These are phyloP conservation scores for Polyplosphaeria fusca DNA, from an alignment of 495 filamentous ascomycete genomes.

Conservation along the genomic window DNA sequence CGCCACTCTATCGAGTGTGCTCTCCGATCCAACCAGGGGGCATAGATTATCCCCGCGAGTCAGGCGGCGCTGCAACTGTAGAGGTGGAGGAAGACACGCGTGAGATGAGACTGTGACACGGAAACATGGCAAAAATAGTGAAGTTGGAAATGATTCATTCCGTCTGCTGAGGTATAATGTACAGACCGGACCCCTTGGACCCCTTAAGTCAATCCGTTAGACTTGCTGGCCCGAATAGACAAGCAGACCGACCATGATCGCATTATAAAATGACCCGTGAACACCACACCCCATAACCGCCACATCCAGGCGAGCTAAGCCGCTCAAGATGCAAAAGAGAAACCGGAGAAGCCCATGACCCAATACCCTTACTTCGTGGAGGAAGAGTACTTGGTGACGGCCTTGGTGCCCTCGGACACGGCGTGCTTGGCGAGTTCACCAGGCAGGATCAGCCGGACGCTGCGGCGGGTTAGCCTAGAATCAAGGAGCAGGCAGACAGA, in stretches of 20 bases:
- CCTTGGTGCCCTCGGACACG: conserved; percentile 99
- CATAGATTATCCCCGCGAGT: no score
- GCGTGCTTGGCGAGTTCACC: conserved; percentile 99
- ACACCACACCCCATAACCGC: conserved; percentile 37
- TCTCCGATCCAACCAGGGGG: no score
- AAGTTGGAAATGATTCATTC: conserved; percentile 29
- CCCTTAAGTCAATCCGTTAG: conserved; percentile 28
- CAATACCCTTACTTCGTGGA: conserved; percentile 79
- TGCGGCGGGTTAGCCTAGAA: conserved; percentile 34
- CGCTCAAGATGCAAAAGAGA: conserved; percentile 18
- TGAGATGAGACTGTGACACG: not conserved
- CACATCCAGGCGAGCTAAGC: conserved; percentile 27
- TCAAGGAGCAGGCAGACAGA: not conserved
- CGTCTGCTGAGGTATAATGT: conserved; percentile 37
- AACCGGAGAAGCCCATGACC: conserved; percentile 27
- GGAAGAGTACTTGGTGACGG: conserved; percentile 99
- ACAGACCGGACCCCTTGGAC: conserved; percentile 26
- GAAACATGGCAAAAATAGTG: conserved; percentile 2
- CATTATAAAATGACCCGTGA: conserved; percentile 42
- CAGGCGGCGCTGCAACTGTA: no score
- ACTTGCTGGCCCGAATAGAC: conserved; percentile 26
- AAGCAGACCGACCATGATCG: conserved; percentile 44
- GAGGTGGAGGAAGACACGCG: not conserved
- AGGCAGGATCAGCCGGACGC: conserved; percentile 92
- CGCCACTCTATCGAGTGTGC: no score